Evolutionary conservation across 148 eudicot species (phyloP).

Genomic region (Dysphania ambrosioides): DNA sequence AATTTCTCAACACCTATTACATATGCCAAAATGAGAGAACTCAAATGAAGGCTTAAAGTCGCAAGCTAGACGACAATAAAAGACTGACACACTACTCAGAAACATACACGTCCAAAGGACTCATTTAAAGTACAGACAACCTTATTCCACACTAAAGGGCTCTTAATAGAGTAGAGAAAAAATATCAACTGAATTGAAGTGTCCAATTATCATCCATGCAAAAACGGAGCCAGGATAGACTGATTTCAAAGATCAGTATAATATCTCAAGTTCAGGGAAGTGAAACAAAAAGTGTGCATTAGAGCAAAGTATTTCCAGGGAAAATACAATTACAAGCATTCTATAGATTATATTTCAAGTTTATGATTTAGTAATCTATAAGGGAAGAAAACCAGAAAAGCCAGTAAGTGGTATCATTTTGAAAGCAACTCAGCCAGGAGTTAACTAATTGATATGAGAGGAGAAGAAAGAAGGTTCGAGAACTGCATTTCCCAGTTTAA

Average conservation of each 20-base stretch:
- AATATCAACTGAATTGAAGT: neutral
- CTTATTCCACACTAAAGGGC: slow-evolving; percentile 1
- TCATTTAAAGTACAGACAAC: neutral
- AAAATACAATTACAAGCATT: too few species aligned
- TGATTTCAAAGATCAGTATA: neutral
- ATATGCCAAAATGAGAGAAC: slow-evolving; percentile 8
- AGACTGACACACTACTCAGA: neutral
- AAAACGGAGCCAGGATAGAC: neutral
- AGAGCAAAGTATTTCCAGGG: too few species aligned
- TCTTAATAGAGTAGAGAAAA: neutral
- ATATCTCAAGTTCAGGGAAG: neutral
- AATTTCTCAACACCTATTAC: slow-evolving; percentile 86
- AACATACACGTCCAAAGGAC: neutral
- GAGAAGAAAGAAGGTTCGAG: neutral
- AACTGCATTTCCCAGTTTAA: neutral
- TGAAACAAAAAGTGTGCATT: neutral
- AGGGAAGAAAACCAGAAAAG: neutral
- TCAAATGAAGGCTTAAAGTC: slow-evolving; percentile 1
- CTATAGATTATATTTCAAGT: too few species aligned
- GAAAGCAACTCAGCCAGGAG: neutral
- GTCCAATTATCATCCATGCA: neutral
- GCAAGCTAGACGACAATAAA: neutral
- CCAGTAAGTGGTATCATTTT: neutral
- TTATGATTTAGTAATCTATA: neutral
- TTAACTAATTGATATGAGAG: neutral